Conservation (phyloP, 1,139 yeast species). For the Insectozyma bohioensis region DNA sequence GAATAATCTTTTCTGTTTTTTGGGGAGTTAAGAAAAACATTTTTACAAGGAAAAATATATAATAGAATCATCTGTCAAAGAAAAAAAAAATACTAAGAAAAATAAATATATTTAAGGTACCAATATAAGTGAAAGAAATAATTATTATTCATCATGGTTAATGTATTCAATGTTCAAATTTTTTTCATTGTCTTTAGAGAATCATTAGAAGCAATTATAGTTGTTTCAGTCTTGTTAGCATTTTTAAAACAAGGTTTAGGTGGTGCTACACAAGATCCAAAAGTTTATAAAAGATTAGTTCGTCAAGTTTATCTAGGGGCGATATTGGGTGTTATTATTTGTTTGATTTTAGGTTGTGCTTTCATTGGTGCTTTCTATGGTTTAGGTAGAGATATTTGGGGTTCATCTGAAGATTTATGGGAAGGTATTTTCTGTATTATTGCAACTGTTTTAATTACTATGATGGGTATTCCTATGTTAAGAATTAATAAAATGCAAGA, state of each 20-base stretch:
- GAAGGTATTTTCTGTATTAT: conserved; percentile 85
- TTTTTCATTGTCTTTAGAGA: conserved; percentile 91
- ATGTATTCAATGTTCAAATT: conserved; percentile 55
- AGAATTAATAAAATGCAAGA: conserved; percentile 87
- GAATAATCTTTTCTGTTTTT: no score
- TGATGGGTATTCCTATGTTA: conserved; percentile 92
- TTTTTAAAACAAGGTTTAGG: conserved; percentile 86
- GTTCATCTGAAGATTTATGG: conserved; percentile 85
- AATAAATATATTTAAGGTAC: no score
- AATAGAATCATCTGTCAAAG: no score
- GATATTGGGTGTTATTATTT: conserved; percentile 63
- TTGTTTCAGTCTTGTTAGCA: conserved; percentile 85
- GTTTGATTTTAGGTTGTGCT: conserved; percentile 78
- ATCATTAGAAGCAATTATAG: conserved; percentile 84
- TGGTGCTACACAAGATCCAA: conserved; percentile 44
- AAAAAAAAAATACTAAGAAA: background rate
- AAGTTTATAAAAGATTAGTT: conserved; percentile 57
- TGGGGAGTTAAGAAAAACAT: no score
- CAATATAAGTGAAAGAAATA: no score
- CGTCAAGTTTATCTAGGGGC: conserved; percentile 85
- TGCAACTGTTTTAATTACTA: conserved; percentile 79
- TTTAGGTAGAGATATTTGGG: conserved; percentile 81
- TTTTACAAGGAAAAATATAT: background rate
- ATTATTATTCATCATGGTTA: no score
- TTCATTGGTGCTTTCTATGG: conserved; percentile 84